Conservation (phyloP, 306 rosid species). For the Citrullus colocynthis region DNA sequence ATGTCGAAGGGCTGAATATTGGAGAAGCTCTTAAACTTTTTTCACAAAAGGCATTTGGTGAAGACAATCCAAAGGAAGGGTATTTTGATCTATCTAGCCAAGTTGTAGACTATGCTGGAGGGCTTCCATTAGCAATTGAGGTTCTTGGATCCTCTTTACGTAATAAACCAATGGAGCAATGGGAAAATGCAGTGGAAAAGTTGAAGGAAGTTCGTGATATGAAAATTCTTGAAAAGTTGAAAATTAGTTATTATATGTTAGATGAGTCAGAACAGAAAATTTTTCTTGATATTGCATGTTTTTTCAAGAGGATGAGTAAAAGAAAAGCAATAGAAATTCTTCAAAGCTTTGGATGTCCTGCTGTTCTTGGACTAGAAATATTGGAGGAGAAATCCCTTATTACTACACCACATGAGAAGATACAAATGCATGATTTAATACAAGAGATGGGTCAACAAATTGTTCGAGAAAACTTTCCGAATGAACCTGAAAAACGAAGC, state of each 20-base stretch:
- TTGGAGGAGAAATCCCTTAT: constrained; percentile 6
- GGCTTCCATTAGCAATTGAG: constrained; percentile 10
- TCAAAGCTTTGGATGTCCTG: neutral
- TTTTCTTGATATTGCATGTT: constrained; percentile 15
- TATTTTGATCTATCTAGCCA: neutral
- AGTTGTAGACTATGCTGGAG: constrained; percentile 1
- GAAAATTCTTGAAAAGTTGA: constrained; percentile 1
- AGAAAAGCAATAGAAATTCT: neutral
- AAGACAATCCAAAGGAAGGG: neutral
- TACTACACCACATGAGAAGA: neutral
- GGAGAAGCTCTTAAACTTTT: constrained; percentile 11
- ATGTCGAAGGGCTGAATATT: neutral
- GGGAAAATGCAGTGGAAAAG: neutral
- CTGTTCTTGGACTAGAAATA: neutral
- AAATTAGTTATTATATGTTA: constrained; percentile 6
- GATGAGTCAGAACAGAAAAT: neutral
- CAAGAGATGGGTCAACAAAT: constrained; percentile 7
- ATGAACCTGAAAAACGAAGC: neutral
- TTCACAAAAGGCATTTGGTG: constrained; percentile 2
- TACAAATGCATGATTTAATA: constrained; percentile 18
- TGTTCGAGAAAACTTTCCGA: neutral
- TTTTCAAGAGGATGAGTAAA: constrained; percentile 5
- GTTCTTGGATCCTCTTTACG: constrained; percentile 3
- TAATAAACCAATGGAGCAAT: neutral
- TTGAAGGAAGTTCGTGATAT: neutral